Conservation (phyloP, 257 asterid genomes). For the Penstemon barbatus region DNA sequence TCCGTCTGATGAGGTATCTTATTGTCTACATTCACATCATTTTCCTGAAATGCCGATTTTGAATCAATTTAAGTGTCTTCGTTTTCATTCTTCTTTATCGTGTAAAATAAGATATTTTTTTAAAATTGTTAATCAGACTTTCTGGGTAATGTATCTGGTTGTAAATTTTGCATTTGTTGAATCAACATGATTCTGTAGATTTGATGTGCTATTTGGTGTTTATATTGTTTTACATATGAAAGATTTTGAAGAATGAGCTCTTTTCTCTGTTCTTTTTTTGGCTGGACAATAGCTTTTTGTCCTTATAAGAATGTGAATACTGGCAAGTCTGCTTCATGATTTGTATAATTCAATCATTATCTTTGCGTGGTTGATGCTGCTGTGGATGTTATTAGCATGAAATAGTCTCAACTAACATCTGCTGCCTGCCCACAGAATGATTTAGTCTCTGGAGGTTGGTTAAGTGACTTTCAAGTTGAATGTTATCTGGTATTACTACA, state of each 20-base stretch:
- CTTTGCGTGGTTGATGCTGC: neutral
- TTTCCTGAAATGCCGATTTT: constrained; percentile 16
- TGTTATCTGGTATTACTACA: neutral
- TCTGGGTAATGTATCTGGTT: neutral
- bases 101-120: neutral
- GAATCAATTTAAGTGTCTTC: neutral
- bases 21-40: constrained; percentile 19
- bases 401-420: neutral
- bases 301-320: neutral
- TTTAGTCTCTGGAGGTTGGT: neutral
- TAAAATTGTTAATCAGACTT: neutral
- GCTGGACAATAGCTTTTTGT: neutral
- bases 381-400: neutral
- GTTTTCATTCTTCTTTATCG: neutral
- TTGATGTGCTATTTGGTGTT: neutral
- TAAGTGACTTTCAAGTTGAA: neutral
- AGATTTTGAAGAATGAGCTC: neutral
- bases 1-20: constrained; percentile 96
- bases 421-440: neutral
- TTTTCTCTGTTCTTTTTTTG: neutral
- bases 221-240: neutral
- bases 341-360: neutral
- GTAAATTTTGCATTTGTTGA: neutral
- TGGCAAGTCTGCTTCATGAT: neutral
- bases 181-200: neutral